Percentiles rank a stretch among this genome's conserved stretches.
Conservation (phyloP, 257 asterid species). For the Schizonepeta tenuifolia region DNA sequence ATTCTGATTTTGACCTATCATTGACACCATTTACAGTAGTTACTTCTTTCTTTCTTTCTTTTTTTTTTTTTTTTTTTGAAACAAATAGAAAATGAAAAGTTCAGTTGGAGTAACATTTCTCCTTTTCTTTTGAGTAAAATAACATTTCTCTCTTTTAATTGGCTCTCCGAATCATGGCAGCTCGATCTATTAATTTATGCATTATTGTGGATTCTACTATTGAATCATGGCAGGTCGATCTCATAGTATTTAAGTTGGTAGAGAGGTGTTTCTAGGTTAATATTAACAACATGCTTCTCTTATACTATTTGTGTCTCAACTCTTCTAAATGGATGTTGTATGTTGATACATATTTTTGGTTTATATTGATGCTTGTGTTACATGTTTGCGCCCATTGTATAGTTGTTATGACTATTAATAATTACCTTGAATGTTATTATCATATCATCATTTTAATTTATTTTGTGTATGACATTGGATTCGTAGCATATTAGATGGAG, state of each 20-base stretch:
- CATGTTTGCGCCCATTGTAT: not conserved
- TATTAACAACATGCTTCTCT: no score
- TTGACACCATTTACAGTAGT: constrained; percentile 35
- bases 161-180: not conserved
- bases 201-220: not conserved
- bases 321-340: not conserved
- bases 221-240: not conserved
- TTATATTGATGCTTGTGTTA: no score
- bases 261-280: not conserved
- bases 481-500: not conserved
- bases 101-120: no score
- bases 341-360: not conserved
- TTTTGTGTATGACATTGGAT: not conserved
- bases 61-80: no score
- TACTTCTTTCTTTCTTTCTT: not conserved
- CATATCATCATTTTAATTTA: not conserved
- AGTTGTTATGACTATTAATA: no score
- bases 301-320: no score
- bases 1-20: constrained; percentile 67
- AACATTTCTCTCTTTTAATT: constrained; percentile 16
- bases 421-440: not conserved
- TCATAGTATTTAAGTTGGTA: not conserved
- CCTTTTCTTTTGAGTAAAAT: not conserved
- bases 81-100: no score
- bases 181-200: not conserved